Conservation (phyloP, 768 basidiomycete genomes). For the Lentinus tigrinus region DNA sequence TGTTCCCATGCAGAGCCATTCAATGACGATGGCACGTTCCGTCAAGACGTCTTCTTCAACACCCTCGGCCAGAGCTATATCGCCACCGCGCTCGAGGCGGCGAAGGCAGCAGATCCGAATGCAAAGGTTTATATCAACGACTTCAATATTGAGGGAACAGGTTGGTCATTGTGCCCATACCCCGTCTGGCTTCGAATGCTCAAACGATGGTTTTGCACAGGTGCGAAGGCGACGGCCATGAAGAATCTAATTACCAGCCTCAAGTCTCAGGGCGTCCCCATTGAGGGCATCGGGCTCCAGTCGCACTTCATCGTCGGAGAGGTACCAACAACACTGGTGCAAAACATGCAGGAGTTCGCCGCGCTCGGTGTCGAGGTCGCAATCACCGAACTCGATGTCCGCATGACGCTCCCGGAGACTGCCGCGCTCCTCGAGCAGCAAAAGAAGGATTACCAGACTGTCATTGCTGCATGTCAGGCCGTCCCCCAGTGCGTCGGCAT, state of each 20-base stretch:
- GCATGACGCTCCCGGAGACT: conserved; percentile 59
- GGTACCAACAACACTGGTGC: conserved; percentile 45
- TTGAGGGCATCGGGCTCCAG: conserved; percentile 64
- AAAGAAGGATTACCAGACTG: conserved; percentile 52
- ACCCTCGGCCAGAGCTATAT: conserved; percentile 50
- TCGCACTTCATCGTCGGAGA: conserved; percentile 58
- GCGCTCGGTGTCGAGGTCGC: conserved; percentile 65
- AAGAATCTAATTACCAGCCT: conserved; percentile 50
- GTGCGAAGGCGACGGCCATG: conserved; percentile 58
- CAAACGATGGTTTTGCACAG: conserved; percentile 24
- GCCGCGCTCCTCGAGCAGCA: conserved; percentile 52
- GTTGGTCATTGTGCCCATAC: conserved; percentile 30
- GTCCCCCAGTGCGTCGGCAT: conserved; percentile 35
- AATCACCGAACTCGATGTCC: conserved; percentile 66
- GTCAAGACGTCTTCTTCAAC: conserved; percentile 53
- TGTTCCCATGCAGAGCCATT: conserved; percentile 38
- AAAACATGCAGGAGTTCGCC: conserved; percentile 50
- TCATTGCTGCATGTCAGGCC: conserved; percentile 50
- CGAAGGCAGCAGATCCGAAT: conserved; percentile 50
- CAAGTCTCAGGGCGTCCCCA: conserved; percentile 46
- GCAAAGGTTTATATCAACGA: conserved; percentile 56
- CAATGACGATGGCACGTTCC: conserved; percentile 59
- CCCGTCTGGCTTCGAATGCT: too few relatives aligned
- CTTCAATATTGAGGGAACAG: conserved; percentile 36
- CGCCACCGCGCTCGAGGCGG: conserved; percentile 47